phyloP scores from a whole-genome alignment of 2,329 filamentous ascomycete genomes.

The Pyricularia pennisetigena region DNA sequence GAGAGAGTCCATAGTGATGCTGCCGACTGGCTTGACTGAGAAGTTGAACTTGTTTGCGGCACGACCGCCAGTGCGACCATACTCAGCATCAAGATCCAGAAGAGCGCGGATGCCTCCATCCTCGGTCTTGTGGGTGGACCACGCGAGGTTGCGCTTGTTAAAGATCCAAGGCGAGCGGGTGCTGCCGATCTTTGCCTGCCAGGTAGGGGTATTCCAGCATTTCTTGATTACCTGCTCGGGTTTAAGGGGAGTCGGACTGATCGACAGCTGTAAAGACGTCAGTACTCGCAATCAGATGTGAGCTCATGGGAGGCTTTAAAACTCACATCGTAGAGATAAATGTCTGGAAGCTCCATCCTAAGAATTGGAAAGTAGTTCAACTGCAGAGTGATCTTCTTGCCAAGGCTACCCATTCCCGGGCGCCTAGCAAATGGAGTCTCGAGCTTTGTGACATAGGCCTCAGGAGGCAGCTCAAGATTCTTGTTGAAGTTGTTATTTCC shows the following conservation, averaged over 20 bases:
- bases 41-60: conserved; percentile 42
- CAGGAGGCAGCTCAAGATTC: conserved; percentile 44
- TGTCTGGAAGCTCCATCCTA: conserved; percentile 45
- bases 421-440: conserved; percentile 31
- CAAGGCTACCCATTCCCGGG: conserved; percentile 47
- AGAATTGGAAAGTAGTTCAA: conserved; percentile 71
- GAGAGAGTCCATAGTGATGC: conserved; percentile 58
- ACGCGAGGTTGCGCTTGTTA: conserved; percentile 79
- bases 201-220: conserved; percentile 58
- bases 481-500: conserved; percentile 17
- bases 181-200: conserved; percentile 44
- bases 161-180: conserved; percentile 53
- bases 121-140: conserved; percentile 44
- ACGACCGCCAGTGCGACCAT: conserved; percentile 18
- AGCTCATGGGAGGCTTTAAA: neutral
- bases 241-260: conserved; percentile 54
- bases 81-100: conserved; percentile 66
- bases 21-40: conserved; percentile 53
- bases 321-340: conserved; percentile 82
- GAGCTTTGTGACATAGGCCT: conserved; percentile 33
- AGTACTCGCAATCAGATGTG: neutral
- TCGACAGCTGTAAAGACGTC: conserved; percentile 41
- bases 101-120: conserved; percentile 36
- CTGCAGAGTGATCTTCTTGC: conserved; percentile 41
- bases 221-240: conserved; percentile 57